phyloP scores from a whole-genome alignment of 331 rosid species.

The Erythrophleum ivorense region DNA sequence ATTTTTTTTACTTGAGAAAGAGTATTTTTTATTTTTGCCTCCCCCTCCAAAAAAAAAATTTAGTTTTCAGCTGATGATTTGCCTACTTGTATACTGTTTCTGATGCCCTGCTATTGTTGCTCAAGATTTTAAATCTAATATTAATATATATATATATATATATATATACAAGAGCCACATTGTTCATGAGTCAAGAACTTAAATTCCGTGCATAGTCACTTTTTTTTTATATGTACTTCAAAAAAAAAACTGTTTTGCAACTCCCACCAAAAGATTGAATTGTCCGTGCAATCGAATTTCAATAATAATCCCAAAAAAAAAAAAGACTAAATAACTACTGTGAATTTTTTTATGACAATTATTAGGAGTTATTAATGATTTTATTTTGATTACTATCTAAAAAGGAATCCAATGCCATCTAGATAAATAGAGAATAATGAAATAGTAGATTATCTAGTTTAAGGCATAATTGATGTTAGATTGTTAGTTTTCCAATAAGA shows the following conservation, averaged over 20 bases:
- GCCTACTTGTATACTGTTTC: neutral
- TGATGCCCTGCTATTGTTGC: neutral
- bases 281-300: neutral
- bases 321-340: neutral
- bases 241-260: too few relatives aligned
- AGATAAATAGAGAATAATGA: neutral
- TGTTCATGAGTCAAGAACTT: too few relatives aligned
- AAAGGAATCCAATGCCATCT: neutral
- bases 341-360: neutral
- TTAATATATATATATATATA: too few relatives aligned
- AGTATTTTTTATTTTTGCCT: neutral
- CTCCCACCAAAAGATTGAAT: too few relatives aligned
- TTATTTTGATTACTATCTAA: neutral
- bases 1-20: neutral
- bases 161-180: too few relatives aligned
- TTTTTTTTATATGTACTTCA: too few relatives aligned
- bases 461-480: conserved; percentile 6
- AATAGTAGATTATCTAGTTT: neutral
- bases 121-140: neutral
- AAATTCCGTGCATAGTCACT: too few relatives aligned
- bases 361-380: neutral
- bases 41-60: neutral
- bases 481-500: conserved; percentile 2
- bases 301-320: neutral
- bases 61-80: neutral